phyloP scores from a whole-genome alignment of 2,329 filamentous ascomycete species.

The Fusarium redolens region DNA sequence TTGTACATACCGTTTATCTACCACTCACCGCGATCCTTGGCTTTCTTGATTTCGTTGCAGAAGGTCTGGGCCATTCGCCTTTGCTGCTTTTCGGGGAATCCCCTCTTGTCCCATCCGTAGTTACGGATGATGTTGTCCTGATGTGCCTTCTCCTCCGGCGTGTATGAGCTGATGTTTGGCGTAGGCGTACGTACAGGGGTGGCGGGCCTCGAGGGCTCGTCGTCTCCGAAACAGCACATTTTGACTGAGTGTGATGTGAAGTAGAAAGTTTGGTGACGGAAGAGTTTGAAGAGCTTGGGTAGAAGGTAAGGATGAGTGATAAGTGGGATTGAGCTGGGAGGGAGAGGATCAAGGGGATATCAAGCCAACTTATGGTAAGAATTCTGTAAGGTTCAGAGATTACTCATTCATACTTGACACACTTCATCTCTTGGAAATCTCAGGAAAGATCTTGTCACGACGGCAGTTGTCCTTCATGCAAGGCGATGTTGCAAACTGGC shows the following conservation, averaged over 20 bases:
- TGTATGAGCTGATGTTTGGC: neutral
- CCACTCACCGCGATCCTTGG: neutral
- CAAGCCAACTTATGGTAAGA: rapidly evolving
- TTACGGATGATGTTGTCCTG: neutral
- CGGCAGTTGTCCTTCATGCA: no score
- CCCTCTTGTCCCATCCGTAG: neutral
- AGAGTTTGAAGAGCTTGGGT: rapidly evolving
- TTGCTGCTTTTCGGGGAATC: rapidly evolving
- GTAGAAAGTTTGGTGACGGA: rapidly evolving
- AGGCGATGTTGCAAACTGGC: no score
- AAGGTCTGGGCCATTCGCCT: no score
- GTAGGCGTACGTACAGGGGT: neutral
- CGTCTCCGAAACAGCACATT: neutral
- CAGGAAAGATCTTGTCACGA: no score
- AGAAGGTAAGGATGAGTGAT: rapidly evolving
- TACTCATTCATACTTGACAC: rapidly evolving
- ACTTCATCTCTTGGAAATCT: no score
- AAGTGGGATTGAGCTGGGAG: neutral
- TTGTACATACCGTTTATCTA: rapidly evolving
- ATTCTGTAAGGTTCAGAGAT: rapidly evolving
- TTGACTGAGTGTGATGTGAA: rapidly evolving
- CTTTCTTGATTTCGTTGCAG: neutral
- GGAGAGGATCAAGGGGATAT: rapidly evolving
- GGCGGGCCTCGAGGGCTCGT: no score
- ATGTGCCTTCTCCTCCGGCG: neutral